Evolutionary conservation across 345 rosid genomes (phyloP), one percentile per base, ranked within the genome.

Genomic region (Melaleuca alternifolia): DNA sequence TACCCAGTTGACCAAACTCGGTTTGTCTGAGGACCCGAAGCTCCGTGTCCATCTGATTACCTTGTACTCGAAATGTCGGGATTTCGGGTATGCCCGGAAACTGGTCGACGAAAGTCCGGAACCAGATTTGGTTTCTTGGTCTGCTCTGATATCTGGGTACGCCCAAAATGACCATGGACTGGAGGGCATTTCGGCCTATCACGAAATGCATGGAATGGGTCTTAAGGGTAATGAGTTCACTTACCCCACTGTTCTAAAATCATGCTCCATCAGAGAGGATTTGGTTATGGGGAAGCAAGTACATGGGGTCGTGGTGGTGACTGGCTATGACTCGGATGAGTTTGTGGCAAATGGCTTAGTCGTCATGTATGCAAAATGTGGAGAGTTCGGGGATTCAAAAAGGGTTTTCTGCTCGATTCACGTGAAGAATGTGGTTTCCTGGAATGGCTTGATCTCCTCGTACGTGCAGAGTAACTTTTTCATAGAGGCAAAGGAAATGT

Each of bases 81-180:
- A 86, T 50, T 93, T 94, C 54, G 79, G 87, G 24, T 89, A 89
- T 85, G 94, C 94, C 51, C 91, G 90, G 75, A 89, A 90, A 30
- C 88, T 94, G 92, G 83, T 94, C 85, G 94, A 93, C 46, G 88
- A 82, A 93, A 90, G 93, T 93, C 88, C 93, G 44, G 93, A 92
- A 62, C 95, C 92, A 23, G 92, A 92, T 85, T 71, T 92, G 85
- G 90, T 92, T 85, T 92, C 93, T 87, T 93, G 95, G 96, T 94
- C 96, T 54, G 93, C 96, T 84, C 87, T 94, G 91, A 89, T 94
- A 86, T 93, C 96, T 53, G 94, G 95, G 54, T 92, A 91, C 89
- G 86, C 93, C 24, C 92, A 90, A 83, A 89, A 91, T 86, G 94
- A 94, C 59, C 83, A 83, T 18, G 89, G 89, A 59, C 59, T 86